A percentile compares a stretch with the other conserved stretches of the same genome.
phyloP scores from a whole-genome alignment of 768 basidiomycete genomes.

The Leccinum boreale region DNA sequence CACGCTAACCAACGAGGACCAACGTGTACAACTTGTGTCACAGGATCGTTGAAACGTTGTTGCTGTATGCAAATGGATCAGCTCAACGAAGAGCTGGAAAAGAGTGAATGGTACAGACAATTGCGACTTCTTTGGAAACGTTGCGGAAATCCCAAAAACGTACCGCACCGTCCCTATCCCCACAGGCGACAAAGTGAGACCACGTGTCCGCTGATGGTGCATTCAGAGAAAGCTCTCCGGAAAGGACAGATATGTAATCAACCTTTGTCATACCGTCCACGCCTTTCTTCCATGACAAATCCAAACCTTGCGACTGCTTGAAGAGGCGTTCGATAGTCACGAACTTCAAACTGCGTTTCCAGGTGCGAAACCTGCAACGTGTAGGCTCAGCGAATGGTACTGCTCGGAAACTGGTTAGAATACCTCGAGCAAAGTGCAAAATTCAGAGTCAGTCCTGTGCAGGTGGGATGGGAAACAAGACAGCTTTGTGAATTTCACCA shows the following conservation, averaged over 20 bases:
- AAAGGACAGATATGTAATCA: slow-evolving; percentile 1
- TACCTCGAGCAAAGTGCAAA: slow-evolving; percentile 45
- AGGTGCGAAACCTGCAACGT: slow-evolving; percentile 42
- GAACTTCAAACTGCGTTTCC: slow-evolving; percentile 52
- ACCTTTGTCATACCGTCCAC: slow-evolving; percentile 48
- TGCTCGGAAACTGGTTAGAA: background rate
- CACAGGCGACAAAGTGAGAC: slow-evolving; percentile 40
- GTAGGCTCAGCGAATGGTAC: background rate
- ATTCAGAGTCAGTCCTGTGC: slow-evolving; percentile 36
- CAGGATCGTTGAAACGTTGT: slow-evolving; percentile 34
- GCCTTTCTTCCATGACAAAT: slow-evolving; percentile 33
- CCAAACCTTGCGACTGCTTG: slow-evolving; percentile 44
- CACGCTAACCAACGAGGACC: slow-evolving; percentile 35
- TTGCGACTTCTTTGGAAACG: slow-evolving; percentile 19
- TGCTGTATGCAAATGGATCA: slow-evolving; percentile 24
- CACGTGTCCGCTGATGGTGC: slow-evolving; percentile 23
- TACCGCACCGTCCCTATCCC: slow-evolving; percentile 40
- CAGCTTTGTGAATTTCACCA: slow-evolving; percentile 37
- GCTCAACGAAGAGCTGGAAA: background rate
- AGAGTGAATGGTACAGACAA: slow-evolving; percentile 15
- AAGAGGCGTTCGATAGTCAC: slow-evolving; percentile 40
- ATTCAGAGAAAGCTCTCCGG: slow-evolving; percentile 13
- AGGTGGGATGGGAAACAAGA: slow-evolving; percentile 45
- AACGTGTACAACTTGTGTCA: slow-evolving; percentile 37
- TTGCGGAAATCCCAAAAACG: slow-evolving; percentile 50